Base-by-base conservation (phyloP, 352 stramenopile species). In the Stramenopiles sp. region DNA sequence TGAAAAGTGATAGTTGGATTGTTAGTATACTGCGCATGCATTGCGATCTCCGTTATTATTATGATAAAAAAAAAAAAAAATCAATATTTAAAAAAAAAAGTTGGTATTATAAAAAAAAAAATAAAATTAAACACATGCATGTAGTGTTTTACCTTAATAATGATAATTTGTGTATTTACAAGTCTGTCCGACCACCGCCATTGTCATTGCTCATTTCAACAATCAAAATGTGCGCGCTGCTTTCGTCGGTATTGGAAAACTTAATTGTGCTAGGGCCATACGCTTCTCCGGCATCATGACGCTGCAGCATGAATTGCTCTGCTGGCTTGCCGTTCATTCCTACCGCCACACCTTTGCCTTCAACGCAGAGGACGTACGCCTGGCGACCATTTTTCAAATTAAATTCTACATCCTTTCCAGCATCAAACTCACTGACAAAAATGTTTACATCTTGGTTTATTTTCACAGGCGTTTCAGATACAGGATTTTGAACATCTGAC, bases 371-470 rank as follows among this genome's bases (percentile, higher is more conserved):
- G 0, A 90, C 71, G 81, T 92, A 92, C 1, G 84, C 87, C 83
- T 89, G 86, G 30, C 88, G 84, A 71, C 86, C 83, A 29, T 81
- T 33, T 27, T 80, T 7, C 30, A 90, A 30, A 75, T 84, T 33
- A n/a, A 88, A 82, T 27, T 44, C 80, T n/a, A 84, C 67, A 27
- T 30, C 83, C 80, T 87, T 44, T 30, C 81, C 84, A 8, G 83
- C 7, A 76, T 89, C 86, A 29, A 91, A 75, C 82, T 92, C 88
- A 25, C 84, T 39, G n/a, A 84, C 87, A 84, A 85, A 90, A 0
- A 84, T n/a, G 85, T 92, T 87, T 7, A 82, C 82, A 84, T 90
- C 87, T 82, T 91, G 87, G 44, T 88, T 81, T 81, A 91, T 89
- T 80, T 89, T 55, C 30, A 92, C 85, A 0, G 86, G 85, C 32